Percentiles rank a stretch among this genome's conserved stretches.
Evolutionary conservation across 257 asterid species (phyloP).

Genomic region (Nicotiana tomentosiformis): DNA sequence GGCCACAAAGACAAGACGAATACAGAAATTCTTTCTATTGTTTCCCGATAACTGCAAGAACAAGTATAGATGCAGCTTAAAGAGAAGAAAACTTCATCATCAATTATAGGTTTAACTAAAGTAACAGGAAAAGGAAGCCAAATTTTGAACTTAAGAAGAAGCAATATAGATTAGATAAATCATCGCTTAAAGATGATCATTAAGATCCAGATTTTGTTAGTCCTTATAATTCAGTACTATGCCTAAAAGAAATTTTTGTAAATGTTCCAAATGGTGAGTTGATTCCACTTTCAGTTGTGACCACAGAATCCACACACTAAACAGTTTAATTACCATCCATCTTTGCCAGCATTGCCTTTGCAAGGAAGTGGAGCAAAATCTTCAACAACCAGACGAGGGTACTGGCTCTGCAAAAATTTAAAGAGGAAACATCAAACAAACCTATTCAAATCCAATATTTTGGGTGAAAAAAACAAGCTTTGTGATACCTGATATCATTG

Average conservation of each 20-base stretch:
- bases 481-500: not conserved
- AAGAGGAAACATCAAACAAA: constrained; percentile 10
- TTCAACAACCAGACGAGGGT: constrained; percentile 92
- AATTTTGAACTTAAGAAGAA: not conserved
- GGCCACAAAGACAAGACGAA: not conserved
- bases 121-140: not conserved
- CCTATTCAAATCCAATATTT: not conserved
- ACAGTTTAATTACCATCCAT: constrained; percentile 65
- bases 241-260: not conserved
- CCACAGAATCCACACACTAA: not conserved
- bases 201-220: not conserved
- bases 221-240: not conserved
- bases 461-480: not conserved
- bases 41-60: not conserved
- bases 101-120: not conserved
- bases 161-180: not conserved
- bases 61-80: not conserved
- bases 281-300: not conserved
- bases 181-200: not conserved
- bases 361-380: constrained; percentile 79
- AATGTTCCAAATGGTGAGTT: not conserved
- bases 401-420: constrained; percentile 68
- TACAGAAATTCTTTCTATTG: not conserved
- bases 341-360: constrained; percentile 83
- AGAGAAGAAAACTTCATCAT: not conserved